Evolutionary conservation across 305 asterid genomes (phyloP), one percentile per base, ranked within the genome.

Genomic region (Fraxinus paxiana): DNA sequence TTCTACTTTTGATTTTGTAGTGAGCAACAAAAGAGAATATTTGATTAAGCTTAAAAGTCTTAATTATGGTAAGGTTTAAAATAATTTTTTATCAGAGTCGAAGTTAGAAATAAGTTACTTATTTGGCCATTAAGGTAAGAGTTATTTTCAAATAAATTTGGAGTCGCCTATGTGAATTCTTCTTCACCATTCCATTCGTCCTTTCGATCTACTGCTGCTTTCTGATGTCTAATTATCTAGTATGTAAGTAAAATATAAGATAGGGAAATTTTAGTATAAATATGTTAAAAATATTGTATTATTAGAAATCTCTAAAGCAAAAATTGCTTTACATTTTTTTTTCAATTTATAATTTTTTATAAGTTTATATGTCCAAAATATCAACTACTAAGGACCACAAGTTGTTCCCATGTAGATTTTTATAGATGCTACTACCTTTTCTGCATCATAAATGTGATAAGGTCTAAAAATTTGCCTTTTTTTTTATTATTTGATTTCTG

Each of bases 331-430:
- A 2, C 12, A 3, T 20, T 0, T 17, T 38, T 33, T 28, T 5
- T 61, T 5, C 28, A 22, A 63, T 12, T 35, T 63, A 4, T 37
- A 6, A 35, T 59, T 59, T 59, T 24, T 79, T 83, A 30, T 74
- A 69, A 76, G 80, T 76, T 80, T 72, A 76, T 71, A 77, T 73
- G 80, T 74, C 75, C 82, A 71, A 79, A 70, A 15, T 3, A 79
- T 82, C 83, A 77, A 83, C 67, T 65, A 69, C 35, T 56, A 72
- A 77, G n/a, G 87, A 75, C 76, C 81, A 83, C 89, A 78, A 83
- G 69, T 79, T 80, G 87, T 83, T 85, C 65, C 79, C 86, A 82
- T 33, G 70, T 67, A 81, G 80, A 76, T 70, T 54, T 54, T 79
- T 77, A 79, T 79, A 78, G 81, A 54, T 83, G 77, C 85, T 77